Evolutionary conservation across 192 early-diverging fungal genomes (phyloP).

Genomic region (Backusella morwellensis): DNA sequence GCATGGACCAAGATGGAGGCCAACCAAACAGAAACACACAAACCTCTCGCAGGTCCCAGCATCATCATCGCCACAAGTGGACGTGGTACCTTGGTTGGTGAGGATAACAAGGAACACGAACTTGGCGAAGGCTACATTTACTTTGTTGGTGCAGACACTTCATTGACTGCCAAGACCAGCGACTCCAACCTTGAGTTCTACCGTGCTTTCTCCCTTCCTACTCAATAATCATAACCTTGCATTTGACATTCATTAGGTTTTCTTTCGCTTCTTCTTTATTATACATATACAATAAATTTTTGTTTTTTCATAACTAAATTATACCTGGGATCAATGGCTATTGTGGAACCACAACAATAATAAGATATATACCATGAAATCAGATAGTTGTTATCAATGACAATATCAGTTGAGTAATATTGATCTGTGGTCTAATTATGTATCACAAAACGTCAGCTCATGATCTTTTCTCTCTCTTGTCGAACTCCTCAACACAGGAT

Average conservation of each 20-base stretch:
- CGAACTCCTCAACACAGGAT: not conserved
- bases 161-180: conserved; percentile 41
- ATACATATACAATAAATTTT: not conserved
- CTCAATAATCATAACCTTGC: not conserved
- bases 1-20: conserved; percentile 55
- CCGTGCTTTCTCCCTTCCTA: conserved; percentile 41
- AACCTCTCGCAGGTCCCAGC: conserved; percentile 73
- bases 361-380: not conserved
- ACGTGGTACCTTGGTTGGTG: conserved; percentile 45
- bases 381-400: not conserved
- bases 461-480: not conserved
- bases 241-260: not conserved
- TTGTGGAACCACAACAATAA: not conserved
- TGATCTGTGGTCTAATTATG: not conserved
- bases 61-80: conserved; percentile 85
- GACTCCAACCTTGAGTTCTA: conserved; percentile 44
- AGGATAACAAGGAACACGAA: conserved; percentile 26
- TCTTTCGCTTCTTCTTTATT: not conserved
- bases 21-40: conserved; percentile 35
- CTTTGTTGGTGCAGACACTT: conserved; percentile 67
- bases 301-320: not conserved
- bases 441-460: not conserved
- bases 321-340: not conserved
- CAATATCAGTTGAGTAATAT: not conserved
- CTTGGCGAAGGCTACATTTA: conserved; percentile 72